Base-by-base conservation (phyloP, 2,329 filamentous ascomycete species). In the Penicillium thymicola region DNA sequence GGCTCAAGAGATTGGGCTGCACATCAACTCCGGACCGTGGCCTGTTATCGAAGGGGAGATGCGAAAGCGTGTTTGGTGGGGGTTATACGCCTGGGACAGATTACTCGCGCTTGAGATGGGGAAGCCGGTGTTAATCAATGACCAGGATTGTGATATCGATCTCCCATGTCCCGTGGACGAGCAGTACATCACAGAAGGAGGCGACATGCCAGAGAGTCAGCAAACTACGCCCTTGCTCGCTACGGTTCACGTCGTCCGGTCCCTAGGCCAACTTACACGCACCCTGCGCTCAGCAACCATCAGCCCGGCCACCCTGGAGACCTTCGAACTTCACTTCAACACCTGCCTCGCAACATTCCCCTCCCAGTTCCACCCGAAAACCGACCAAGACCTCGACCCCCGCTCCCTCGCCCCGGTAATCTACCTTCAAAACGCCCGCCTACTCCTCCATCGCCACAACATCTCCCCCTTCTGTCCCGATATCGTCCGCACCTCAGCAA, bases 11-110 rank as follows among this genome's bases (percentile, higher is more conserved):
- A 80, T 97, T 44, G 90, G 90, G 0, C 79, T 97, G 10, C 88
- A 97, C 67, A 78, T 84, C 7, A 90, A 96, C 66, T 84, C 85
- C 1, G 88, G 87, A 0, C 82, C 86, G 0, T 91, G 88, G 81
- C 82, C 89, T 2, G 81, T 86, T 1, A 79, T 96, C 14, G 92
- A 96, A 66, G 84, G 84, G 11, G 93, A 97, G 73, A 92, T 93
- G 85, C 85, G 92, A 53, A 85, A 89, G 59, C 83, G 92, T 54
- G 85, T 94, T 2, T 99, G 93, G 93, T 99, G 94, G 92, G 86
- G 90, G 14, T 85, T 96, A 55, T 97, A 97, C 74, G 85, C 91
- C 43, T 86, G 92, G 77, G 94, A 99, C 38, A 87, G 85, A 60
- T 82, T 89, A 27, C 78, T 95, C 48, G 87, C 91, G 0, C 79